These are phyloP conservation scores for Nemania sp. DNA, from an alignment of 2,329 filamentous ascomycete genomes.

Conservation along the genomic window DNA sequence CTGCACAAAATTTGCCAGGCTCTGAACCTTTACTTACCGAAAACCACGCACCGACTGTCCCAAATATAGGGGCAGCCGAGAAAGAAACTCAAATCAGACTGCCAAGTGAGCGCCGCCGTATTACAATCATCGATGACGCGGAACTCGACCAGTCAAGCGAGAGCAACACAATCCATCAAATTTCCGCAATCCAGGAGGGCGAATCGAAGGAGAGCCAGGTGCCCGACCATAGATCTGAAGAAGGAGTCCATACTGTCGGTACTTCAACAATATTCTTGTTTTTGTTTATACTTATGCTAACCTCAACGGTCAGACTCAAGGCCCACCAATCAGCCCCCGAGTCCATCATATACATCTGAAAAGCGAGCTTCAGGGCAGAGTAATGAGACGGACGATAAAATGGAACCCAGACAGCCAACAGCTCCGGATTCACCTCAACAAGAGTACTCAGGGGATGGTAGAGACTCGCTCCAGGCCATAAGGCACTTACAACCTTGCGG, in stretches of 20 bases:
- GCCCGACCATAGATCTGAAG: background rate
- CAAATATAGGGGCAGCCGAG: background rate
- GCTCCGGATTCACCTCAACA: slow-evolving; percentile 35
- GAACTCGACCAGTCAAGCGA: background rate
- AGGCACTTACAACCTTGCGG: background rate
- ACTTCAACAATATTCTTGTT: slow-evolving; percentile 33
- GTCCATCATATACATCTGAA: slow-evolving; percentile 40
- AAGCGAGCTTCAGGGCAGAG: slow-evolving; percentile 23
- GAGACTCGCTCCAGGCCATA: background rate
- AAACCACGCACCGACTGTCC: background rate
- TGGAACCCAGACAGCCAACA: slow-evolving; percentile 36
- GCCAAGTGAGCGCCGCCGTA: background rate
- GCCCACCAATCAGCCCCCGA: slow-evolving; percentile 24
- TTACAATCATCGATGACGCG: background rate
- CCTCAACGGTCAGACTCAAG: slow-evolving; percentile 9
- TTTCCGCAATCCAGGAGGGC: background rate
- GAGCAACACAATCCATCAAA: background rate
- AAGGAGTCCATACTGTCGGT: slow-evolving; percentile 30
- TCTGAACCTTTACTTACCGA: background rate
- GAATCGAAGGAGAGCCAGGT: background rate
- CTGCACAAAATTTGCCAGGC: background rate
- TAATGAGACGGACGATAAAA: slow-evolving; percentile 29
- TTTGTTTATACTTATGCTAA: slow-evolving; percentile 11
- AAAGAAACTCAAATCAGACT: background rate
- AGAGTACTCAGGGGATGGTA: background rate